Evolutionary conservation across 139 green algal species (phyloP), one percentile per base, ranked within the genome.

Genomic region (Asterochloris erici): DNA sequence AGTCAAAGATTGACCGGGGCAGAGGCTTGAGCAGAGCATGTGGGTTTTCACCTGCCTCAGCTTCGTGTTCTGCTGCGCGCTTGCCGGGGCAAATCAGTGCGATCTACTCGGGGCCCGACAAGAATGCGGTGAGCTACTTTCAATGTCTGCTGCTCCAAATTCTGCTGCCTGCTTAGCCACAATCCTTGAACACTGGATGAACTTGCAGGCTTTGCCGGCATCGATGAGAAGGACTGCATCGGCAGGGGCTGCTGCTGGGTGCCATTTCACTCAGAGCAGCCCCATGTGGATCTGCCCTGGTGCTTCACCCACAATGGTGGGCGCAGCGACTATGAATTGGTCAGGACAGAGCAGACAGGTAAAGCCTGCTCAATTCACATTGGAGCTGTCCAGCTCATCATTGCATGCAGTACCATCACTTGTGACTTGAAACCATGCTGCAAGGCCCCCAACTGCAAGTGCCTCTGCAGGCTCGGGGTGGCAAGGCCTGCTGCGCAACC

Each of bases 171-270:
- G 38, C 38, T 54, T 54, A 6, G 38, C 38, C 38, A 54, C 38
- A 2, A 6, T 54, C 2, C 2, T 54, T 2, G 38, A 54, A 54
- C 38, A 54, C 38, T 54, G 38, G 38, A 54, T 54, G 38, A 54
- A 6, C 38, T 54, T 64, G 60, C 77, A 91, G 88, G 89, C 9
- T 89, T 86, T 81, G n/a, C 81, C 15, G 89, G 88, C n/a, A 93
- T 91, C 29, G 73, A 76, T 11, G 79, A 86, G 66, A 29, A 73
- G 23, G 77, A 83, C 29, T 93, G 89, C 71, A 79, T 88, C 83
- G 60, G 16, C 17, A 85, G 76, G 38, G 82, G 80, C 12, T 93
- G 88, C 82, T 93, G 88, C 80, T 93, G 88, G 88, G 21, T 61
- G 2, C 82, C 84, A 17, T 64, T 64, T 9, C 11, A 85, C n/a